A percentile compares a stretch with the other conserved stretches of the same genome.
phyloP scores from a whole-genome alignment of 2,329 filamentous ascomycete species.

The Sphaerulina populicola region DNA sequence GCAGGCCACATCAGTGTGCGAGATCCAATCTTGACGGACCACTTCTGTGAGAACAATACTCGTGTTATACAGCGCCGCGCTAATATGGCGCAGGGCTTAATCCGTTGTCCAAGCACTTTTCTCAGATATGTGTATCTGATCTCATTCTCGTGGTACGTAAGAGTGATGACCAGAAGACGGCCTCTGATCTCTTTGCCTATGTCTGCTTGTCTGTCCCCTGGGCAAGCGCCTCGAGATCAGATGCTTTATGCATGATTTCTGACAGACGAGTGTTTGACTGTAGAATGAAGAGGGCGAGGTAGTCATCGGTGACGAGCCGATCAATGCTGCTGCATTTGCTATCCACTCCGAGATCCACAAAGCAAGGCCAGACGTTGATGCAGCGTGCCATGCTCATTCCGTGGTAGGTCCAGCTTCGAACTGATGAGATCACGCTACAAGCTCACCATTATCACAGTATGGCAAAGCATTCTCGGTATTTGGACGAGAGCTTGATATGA shows the following conservation, averaged over 20 bases:
- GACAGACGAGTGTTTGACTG: no score
- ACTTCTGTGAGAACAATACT: conserved; percentile 28
- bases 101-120: conserved; percentile 41
- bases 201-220: no score
- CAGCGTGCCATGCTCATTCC: conserved; percentile 37
- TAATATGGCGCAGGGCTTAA: conserved; percentile 30
- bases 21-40: conserved; percentile 33
- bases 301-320: conserved; percentile 40
- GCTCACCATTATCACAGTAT: conserved; percentile 20
- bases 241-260: no score
- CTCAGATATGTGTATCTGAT: conserved; percentile 37
- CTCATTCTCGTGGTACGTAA: conserved; percentile 35
- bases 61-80: not conserved
- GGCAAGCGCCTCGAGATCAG: no score
- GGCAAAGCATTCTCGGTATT: conserved; percentile 44
- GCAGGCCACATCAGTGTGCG: conserved; percentile 35
- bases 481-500: conserved; percentile 40
- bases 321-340: conserved; percentile 38
- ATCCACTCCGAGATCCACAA: conserved; percentile 40
- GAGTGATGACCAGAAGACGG: no score
- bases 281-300: conserved; percentile 36
- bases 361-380: conserved; percentile 38
- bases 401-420: conserved; percentile 19
- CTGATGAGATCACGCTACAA: not conserved
- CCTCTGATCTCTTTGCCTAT: no score